Conservation (phyloP, 192 early-diverging fungal species). For the Gonapodya prolifera region DNA sequence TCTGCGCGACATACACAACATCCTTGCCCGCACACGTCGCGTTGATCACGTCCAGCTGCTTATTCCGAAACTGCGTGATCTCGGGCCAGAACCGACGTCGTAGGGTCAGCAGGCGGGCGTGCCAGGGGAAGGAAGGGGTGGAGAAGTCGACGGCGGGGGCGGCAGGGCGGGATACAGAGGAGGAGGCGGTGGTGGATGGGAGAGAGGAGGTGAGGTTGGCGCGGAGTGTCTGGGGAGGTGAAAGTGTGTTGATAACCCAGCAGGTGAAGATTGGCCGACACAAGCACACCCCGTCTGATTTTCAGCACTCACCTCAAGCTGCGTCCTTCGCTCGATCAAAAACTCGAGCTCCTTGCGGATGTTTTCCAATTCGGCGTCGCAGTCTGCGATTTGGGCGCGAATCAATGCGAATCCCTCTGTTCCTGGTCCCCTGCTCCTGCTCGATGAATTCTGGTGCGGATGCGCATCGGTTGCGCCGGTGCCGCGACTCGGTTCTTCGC, state of each 20-base stretch:
- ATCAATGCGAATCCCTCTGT: background rate
- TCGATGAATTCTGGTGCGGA: too few species aligned
- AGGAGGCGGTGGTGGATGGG: background rate
- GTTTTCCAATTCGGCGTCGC: background rate
- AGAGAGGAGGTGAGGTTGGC: background rate
- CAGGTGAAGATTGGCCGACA: too few species aligned
- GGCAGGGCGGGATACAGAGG: background rate
- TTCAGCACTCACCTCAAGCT: background rate
- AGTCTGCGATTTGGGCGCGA: background rate
- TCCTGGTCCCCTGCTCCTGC: background rate
- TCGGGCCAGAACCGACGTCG: slow-evolving; percentile 1
- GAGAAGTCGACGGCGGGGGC: background rate
- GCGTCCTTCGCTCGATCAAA: background rate
- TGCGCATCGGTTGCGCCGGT: too few species aligned
- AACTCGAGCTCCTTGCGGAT: background rate
- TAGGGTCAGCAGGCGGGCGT: background rate
- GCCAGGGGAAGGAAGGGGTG: background rate
- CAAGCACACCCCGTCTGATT: too few species aligned
- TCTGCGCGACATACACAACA: slow-evolving; percentile 33
- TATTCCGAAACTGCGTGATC: slow-evolving; percentile 27
- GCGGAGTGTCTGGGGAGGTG: background rate
- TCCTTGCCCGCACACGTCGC: slow-evolving; percentile 35
- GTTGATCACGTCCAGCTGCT: slow-evolving; percentile 33
- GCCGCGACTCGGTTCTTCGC: too few species aligned
- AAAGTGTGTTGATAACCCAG: background rate